A percentile compares a stretch with the other conserved stretches of the same genome.
Evolutionary conservation across 257 asterid genomes (phyloP).

Genomic region (Leonotis leonurus): DNA sequence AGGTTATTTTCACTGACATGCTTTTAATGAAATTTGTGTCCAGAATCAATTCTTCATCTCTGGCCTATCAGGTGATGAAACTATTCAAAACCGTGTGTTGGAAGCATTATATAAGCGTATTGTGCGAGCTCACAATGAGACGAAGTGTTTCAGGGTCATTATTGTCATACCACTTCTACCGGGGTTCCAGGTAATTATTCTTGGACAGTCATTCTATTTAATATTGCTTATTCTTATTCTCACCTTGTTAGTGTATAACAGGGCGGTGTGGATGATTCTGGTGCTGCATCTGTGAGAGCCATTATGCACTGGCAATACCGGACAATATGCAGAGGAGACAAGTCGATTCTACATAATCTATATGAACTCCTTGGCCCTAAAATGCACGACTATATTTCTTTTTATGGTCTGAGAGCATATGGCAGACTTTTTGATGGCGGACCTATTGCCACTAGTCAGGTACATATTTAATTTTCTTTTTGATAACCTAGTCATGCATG

Average conservation of each 20-base stretch:
- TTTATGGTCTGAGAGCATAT: constrained; percentile 76
- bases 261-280: constrained; percentile 98
- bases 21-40: constrained; percentile 21
- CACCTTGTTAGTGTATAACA: constrained; percentile 26
- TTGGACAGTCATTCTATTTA: constrained; percentile 2
- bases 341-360: constrained; percentile 78
- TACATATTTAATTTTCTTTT: constrained; percentile 20
- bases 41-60: constrained; percentile 99
- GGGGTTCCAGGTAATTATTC: constrained; percentile 75
- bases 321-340: constrained; percentile 70
- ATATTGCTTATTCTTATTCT: constrained; percentile 10
- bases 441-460: constrained; percentile 88
- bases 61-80: constrained; percentile 87
- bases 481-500: background rate
- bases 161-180: constrained; percentile 93
- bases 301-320: constrained; percentile 98
- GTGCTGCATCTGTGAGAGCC: constrained; percentile 98
- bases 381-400: constrained; percentile 79
- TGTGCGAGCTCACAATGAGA: constrained; percentile 76
- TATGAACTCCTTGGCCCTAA: constrained; percentile 60
- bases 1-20: constrained; percentile 25
- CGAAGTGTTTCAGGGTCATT: constrained; percentile 83
- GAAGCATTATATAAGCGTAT: constrained; percentile 74
- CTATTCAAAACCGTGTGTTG: constrained; percentile 74
- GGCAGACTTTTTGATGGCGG: constrained; percentile 82